These are phyloP conservation scores for Fusarium dlaminii DNA, from an alignment of 2,329 filamentous ascomycete genomes.

Conservation along the genomic window DNA sequence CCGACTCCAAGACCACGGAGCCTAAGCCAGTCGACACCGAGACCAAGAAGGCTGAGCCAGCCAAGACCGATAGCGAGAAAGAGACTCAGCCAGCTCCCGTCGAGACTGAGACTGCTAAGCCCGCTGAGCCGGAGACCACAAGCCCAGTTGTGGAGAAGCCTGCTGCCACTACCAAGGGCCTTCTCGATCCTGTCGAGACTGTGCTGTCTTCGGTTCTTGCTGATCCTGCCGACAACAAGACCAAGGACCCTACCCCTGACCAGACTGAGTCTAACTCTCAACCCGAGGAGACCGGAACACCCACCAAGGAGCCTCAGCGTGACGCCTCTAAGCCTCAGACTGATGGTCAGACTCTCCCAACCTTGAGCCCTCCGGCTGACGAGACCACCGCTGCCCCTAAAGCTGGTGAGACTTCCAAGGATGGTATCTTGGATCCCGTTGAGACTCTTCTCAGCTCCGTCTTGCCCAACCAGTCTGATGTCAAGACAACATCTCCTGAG, in stretches of 20 bases:
- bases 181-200: constrained; percentile 37
- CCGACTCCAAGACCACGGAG: constrained; percentile 11
- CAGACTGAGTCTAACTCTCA: constrained; percentile 15
- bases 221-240: constrained; percentile 17
- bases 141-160: constrained; percentile 14
- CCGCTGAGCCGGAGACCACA: constrained; percentile 11
- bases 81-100: not conserved
- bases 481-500: constrained; percentile 12
- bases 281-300: constrained; percentile 14
- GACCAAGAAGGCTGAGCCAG: constrained; percentile 1
- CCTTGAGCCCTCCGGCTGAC: constrained; percentile 6
- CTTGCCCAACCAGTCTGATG: constrained; percentile 18
- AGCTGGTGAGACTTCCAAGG: constrained; percentile 16
- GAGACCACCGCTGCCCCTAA: constrained; percentile 18
- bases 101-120: constrained; percentile 13
- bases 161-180: constrained; percentile 16
- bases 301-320: constrained; percentile 23
- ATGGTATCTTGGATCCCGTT: constrained; percentile 39
- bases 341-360: constrained; percentile 17
- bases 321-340: constrained; percentile 19
- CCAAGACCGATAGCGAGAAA: not conserved
- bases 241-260: constrained; percentile 6
- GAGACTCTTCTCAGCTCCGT: constrained; percentile 31
- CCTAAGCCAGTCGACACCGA: constrained; percentile 14
- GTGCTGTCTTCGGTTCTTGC: constrained; percentile 26